phyloP scores from a whole-genome alignment of 108 stramenopile genomes.

The Nannochloropsis oceanica region DNA sequence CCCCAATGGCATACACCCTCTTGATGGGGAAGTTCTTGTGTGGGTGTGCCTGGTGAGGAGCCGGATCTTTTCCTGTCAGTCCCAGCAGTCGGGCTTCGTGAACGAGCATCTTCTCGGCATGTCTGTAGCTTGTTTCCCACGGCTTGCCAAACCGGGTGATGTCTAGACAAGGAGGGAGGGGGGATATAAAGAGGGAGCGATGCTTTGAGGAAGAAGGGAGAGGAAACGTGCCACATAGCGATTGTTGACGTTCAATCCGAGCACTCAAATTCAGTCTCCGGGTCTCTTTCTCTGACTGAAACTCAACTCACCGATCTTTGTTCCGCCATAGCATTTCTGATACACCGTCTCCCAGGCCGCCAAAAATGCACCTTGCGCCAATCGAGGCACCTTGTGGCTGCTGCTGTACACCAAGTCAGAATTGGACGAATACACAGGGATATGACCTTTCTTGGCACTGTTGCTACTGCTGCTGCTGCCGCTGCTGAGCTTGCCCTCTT shows the following conservation, averaged over 20 bases:
- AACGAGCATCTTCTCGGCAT: background rate
- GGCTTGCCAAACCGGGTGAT: background rate
- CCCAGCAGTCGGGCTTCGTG: background rate
- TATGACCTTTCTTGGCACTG: background rate
- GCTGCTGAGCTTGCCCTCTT: background rate
- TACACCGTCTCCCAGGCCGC: background rate
- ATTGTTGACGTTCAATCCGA: too few species aligned
- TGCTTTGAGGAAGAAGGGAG: too few species aligned
- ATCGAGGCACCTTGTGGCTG: background rate
- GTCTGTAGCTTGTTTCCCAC: background rate
- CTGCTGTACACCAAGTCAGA: background rate
- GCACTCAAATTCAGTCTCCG: too few species aligned
- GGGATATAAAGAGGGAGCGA: background rate
- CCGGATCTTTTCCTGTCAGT: background rate
- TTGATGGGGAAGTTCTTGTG: background rate
- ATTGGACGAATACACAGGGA: background rate
- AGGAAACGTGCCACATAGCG: too few species aligned
- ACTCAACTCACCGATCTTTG: background rate
- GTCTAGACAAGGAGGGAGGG: background rate
- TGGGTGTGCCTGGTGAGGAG: background rate
- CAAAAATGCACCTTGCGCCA: background rate
- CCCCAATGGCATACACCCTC: background rate
- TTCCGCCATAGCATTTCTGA: background rate
- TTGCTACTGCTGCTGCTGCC: background rate
- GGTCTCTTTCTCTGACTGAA: background rate